phyloP scores from a whole-genome alignment of 2,329 filamentous ascomycete species.

The Coniella lustricola region DNA sequence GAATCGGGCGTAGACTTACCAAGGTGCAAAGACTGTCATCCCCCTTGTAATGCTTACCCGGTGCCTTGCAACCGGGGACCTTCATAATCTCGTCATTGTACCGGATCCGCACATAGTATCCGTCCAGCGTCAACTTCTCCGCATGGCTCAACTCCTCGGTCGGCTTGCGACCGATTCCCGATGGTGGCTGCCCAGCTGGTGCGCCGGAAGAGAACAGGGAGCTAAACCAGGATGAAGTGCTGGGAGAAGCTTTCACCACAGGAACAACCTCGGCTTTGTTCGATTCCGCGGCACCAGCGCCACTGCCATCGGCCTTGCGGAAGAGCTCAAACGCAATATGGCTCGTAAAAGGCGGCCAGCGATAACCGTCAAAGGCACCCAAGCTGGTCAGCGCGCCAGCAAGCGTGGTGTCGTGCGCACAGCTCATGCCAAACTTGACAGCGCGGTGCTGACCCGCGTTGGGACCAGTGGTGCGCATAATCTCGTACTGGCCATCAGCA shows the following conservation, averaged over 20 bases:
- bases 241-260: slow-evolving; percentile 17
- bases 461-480: slow-evolving; percentile 30
- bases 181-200: slow-evolving; percentile 26
- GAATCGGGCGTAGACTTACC: slow-evolving; percentile 37
- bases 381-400: slow-evolving; percentile 71
- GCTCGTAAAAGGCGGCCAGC: slow-evolving; percentile 91
- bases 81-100: slow-evolving; percentile 83
- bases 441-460: slow-evolving; percentile 27
- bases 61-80: slow-evolving; percentile 70
- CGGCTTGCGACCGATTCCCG: slow-evolving; percentile 54
- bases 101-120: slow-evolving; percentile 80
- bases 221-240: slow-evolving; percentile 27
- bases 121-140: slow-evolving; percentile 56
- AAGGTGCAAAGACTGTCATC: slow-evolving; percentile 89
- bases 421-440: slow-evolving; percentile 71
- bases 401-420: slow-evolving; percentile 91
- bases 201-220: slow-evolving; percentile 25
- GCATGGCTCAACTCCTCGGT: slow-evolving; percentile 45
- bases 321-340: slow-evolving; percentile 91
- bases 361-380: slow-evolving; percentile 64
- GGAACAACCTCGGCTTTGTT: not conserved
- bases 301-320: slow-evolving; percentile 38
- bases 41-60: slow-evolving; percentile 77
- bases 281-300: slow-evolving; percentile 18
- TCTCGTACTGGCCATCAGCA: slow-evolving; percentile 46